Evolutionary conservation across 2,329 filamentous ascomycete species (phyloP).

Genomic region (Ceratocystis alfenasii): DNA sequence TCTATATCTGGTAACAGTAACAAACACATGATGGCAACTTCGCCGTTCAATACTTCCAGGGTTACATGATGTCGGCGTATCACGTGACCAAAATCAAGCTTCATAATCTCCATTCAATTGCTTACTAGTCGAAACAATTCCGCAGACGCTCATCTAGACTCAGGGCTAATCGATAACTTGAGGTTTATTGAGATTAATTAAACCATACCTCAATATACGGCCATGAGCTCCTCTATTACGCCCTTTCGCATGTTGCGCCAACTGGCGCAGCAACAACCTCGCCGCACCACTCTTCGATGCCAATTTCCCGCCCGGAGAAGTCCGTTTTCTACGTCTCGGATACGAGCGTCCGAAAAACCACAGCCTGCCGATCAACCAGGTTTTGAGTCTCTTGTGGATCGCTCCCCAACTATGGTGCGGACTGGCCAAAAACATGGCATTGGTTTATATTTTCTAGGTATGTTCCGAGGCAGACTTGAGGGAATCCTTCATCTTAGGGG

Average conservation of each 20-base stretch:
- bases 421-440: slow-evolving; percentile 61
- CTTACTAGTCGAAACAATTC: not conserved
- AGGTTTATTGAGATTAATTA: not conserved
- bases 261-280: slow-evolving; percentile 19
- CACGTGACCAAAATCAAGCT: slow-evolving; percentile 8
- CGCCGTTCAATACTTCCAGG: too few species aligned
- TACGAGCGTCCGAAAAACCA: slow-evolving; percentile 24
- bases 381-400: slow-evolving; percentile 74
- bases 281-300: not conserved
- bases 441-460: slow-evolving; percentile 67
- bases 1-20: too few species aligned
- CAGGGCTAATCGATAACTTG: not conserved
- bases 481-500: slow-evolving; percentile 1
- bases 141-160: not conserved
- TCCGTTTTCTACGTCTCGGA: slow-evolving; percentile 18
- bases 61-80: not conserved
- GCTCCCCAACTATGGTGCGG: slow-evolving; percentile 68
- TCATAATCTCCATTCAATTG: not conserved
- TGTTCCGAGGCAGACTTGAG: slow-evolving; percentile 20
- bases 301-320: slow-evolving; percentile 6
- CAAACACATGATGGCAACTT: too few species aligned
- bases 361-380: slow-evolving; percentile 60
- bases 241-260: slow-evolving; percentile 14
- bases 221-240: not conserved
- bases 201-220: not conserved